These are phyloP conservation scores for Clarireedia sp. DNA, from an alignment of 2,329 filamentous ascomycete genomes.

Conservation along the genomic window DNA sequence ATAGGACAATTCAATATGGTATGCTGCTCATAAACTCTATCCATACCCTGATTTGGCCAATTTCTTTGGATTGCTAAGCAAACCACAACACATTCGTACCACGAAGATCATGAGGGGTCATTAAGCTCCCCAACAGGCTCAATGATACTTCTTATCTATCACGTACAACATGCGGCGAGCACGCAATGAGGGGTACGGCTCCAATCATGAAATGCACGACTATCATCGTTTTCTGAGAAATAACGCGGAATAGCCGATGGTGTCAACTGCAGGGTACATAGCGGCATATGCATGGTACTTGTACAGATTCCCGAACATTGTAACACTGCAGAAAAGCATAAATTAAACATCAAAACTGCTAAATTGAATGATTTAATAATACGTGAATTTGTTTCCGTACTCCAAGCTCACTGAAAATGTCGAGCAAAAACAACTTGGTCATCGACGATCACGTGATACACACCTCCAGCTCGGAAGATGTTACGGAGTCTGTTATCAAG, in stretches of 20 bases:
- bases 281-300: neutral
- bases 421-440: neutral
- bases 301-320: neutral
- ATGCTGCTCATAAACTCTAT: too few relatives aligned
- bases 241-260: slow-evolving; percentile 1
- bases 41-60: too few relatives aligned
- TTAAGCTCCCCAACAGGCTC: too few relatives aligned
- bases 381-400: neutral
- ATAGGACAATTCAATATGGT: too few relatives aligned
- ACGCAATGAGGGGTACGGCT: slow-evolving; percentile 8
- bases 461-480: neutral
- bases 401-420: slow-evolving; percentile 1
- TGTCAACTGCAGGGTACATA: slow-evolving; percentile 11
- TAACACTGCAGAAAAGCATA: neutral
- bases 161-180: slow-evolving; percentile 5
- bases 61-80: too few relatives aligned
- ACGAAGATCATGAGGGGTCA: too few relatives aligned
- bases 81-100: too few relatives aligned
- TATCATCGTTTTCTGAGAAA: neutral
- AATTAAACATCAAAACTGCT: neutral
- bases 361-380: neutral
- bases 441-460: slow-evolving; percentile 2
- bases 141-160: slow-evolving; percentile 7
- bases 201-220: neutral
- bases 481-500: slow-evolving; percentile 1